Base-by-base conservation (phyloP, 192 early-diverging fungal genomes). In the Dissophora globulifera region DNA sequence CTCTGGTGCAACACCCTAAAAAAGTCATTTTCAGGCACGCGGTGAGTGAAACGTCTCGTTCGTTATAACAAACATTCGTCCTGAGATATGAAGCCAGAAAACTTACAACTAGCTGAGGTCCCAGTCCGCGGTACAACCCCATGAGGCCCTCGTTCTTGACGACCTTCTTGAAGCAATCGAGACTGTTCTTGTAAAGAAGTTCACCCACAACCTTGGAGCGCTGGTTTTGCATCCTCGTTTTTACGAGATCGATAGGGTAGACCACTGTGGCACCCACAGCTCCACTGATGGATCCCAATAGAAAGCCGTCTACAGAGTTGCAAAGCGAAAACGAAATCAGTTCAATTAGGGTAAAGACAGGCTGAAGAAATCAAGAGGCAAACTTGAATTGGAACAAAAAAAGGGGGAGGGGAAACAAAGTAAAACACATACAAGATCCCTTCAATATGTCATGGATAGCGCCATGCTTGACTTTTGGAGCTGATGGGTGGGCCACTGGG, bases 181-280 rank as follows among this genome's bases (percentile, higher is more conserved):
- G 74, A 80, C 91, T 92, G 85, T 97, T 99, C 81, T 93, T 95
- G 86, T 99, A 99, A 59, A 95, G 67, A 59, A 93, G 75, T 79
- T 96, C 92, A 26, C 94, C 95, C 31, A 96, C 94, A 13, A 96
- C 90, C 32, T 90, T 89, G 29, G 90, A 90, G 27, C 95, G 87
- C 78, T 99, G 97, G 79, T 97, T 99, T 74, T 99, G 97, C 95
- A 99, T 97, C 45, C 97, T 88, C 2, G 97, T 99, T 81, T 99
- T 99, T 61, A 97, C 95, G 45, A 99, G 76, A 85, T 99, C 97
- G 56, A 99, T 96, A n/a, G 97, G 97, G 76, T 97, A 99, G n/a
- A 99, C 95, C 48, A 88, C 89, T 6, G 94, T 92, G 6, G 97
- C 97, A 29, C 97, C 97, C 35, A 97, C 89, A 23, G 95, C 93